Conservation (phyloP, 495 filamentous ascomycete genomes). For the Jackrogersella minutella region DNA sequence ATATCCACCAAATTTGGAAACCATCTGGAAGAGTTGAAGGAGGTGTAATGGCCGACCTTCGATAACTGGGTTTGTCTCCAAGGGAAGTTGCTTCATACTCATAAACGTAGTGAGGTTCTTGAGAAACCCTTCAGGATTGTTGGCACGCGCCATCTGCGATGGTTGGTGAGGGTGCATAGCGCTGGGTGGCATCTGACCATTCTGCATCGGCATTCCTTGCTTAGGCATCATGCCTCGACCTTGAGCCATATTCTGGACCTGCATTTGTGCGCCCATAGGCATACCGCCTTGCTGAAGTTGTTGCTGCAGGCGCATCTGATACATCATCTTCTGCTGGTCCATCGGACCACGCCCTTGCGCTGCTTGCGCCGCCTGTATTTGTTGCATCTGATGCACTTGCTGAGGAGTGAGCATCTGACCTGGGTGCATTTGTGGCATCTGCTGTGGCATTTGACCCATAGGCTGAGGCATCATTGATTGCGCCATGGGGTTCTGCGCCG, state of each 20-base stretch:
- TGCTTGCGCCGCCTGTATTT: slow-evolving; percentile 56
- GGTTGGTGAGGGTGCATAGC: slow-evolving; percentile 52
- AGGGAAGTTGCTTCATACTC: slow-evolving; percentile 68
- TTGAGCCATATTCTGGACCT: slow-evolving; percentile 53
- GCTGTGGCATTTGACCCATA: slow-evolving; percentile 53
- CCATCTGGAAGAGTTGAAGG: slow-evolving; percentile 75
- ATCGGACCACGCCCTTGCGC: slow-evolving; percentile 60
- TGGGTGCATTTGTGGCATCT: slow-evolving; percentile 51
- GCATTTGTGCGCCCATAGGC: slow-evolving; percentile 55
- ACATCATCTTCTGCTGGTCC: slow-evolving; percentile 65
- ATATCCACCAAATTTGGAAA: slow-evolving; percentile 78
- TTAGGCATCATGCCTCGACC: slow-evolving; percentile 59
- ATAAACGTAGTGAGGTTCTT: slow-evolving; percentile 77
- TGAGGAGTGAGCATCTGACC: slow-evolving; percentile 46
- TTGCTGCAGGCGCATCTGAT: slow-evolving; percentile 74
- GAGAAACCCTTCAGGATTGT: slow-evolving; percentile 74
- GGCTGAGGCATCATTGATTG: slow-evolving; percentile 56
- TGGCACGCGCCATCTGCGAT: slow-evolving; percentile 41
- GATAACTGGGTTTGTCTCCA: slow-evolving; percentile 75
- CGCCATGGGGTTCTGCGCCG: slow-evolving; percentile 56
- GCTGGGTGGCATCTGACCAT: slow-evolving; percentile 57
- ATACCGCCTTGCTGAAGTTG: slow-evolving; percentile 69
- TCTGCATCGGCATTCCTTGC: slow-evolving; percentile 54
- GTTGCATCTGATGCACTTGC: slow-evolving; percentile 54
- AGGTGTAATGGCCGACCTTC: slow-evolving; percentile 74